Conservation (phyloP, 176 grass and related monocot genomes). For the Eragrostis nindensis region DNA sequence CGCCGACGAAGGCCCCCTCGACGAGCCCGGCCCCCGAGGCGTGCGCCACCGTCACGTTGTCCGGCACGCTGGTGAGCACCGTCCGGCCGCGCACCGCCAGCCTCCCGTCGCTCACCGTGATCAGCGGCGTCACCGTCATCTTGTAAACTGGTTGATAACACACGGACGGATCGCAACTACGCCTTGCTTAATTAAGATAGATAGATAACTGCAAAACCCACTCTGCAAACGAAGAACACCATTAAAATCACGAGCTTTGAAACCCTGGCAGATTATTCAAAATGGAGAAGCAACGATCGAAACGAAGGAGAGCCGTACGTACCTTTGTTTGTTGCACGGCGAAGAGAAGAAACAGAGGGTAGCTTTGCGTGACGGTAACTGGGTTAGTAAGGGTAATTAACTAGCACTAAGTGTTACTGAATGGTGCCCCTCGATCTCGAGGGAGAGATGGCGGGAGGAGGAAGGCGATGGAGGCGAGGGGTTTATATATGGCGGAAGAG, state of each 20-base stretch:
- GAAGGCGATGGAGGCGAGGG: neutral
- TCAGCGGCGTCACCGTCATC: slow-evolving; percentile 73
- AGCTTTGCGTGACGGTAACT: slow-evolving; percentile 18
- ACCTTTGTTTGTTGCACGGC: neutral
- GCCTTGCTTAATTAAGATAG: too few relatives aligned
- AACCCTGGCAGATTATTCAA: too few relatives aligned
- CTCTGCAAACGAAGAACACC: neutral
- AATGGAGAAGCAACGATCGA: neutral
- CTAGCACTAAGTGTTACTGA: neutral
- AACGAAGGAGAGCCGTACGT: too few relatives aligned
- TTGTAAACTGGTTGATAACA: neutral
- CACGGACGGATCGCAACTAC: neutral
- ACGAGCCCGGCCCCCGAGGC: slow-evolving; percentile 50
- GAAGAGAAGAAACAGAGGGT: neutral
- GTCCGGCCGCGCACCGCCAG: slow-evolving; percentile 68
- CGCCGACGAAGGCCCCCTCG: slow-evolving; percentile 75
- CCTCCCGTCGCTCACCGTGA: slow-evolving; percentile 63
- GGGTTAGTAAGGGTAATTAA: neutral
- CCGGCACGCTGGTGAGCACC: slow-evolving; percentile 70
- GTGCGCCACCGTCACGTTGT: slow-evolving; percentile 57
- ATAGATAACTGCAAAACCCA: neutral
- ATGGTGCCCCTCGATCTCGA: slow-evolving; percentile 4
- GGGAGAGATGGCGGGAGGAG: neutral
- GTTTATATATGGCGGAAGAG: slow-evolving; percentile 34
- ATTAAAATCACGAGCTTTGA: too few relatives aligned